These are phyloP conservation scores for Mycena rebaudengoi DNA, from an alignment of 768 basidiomycete species.

Conservation along the genomic window DNA sequence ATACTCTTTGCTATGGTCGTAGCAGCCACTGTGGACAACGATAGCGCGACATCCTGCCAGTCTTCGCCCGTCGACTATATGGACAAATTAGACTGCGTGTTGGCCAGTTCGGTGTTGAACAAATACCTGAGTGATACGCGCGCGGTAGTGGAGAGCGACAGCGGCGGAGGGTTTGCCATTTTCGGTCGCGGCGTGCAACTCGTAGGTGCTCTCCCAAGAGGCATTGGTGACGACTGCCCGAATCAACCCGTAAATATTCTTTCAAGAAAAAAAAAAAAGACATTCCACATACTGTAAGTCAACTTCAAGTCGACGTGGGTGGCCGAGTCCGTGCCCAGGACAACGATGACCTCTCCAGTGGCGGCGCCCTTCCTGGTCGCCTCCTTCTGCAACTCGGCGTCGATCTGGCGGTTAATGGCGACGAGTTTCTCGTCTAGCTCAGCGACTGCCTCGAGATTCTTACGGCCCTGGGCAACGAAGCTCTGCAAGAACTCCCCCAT, in stretches of 20 bases:
- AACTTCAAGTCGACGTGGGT: conserved; percentile 53
- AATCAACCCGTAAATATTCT: no score
- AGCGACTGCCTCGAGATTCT: conserved; percentile 43
- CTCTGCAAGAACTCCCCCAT: conserved; percentile 52
- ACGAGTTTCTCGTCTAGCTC: conserved; percentile 51
- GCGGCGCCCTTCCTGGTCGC: conserved; percentile 45
- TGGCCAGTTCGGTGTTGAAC: no score
- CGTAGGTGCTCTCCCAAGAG: conserved; percentile 64
- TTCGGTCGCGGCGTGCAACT: conserved; percentile 61
- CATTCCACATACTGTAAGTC: conserved; percentile 56
- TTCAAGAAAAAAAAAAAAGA: background rate
- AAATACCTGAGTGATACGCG: no score
- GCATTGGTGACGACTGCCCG: conserved; percentile 58
- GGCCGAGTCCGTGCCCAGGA: conserved; percentile 50
- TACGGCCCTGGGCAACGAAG: conserved; percentile 48
- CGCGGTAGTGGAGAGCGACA: conserved; percentile 63
- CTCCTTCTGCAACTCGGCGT: conserved; percentile 41
- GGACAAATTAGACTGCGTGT: no score
- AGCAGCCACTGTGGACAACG: conserved; percentile 58
- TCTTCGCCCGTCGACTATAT: conserved; percentile 68
- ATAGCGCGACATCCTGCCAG: conserved; percentile 60
- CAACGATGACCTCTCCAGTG: conserved; percentile 48
- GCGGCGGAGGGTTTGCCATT: conserved; percentile 52
- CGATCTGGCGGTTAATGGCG: conserved; percentile 48
- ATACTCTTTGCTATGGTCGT: conserved; percentile 44